phyloP scores from a whole-genome alignment of 106 monocot species.

The Apostasia shenzhenica region DNA sequence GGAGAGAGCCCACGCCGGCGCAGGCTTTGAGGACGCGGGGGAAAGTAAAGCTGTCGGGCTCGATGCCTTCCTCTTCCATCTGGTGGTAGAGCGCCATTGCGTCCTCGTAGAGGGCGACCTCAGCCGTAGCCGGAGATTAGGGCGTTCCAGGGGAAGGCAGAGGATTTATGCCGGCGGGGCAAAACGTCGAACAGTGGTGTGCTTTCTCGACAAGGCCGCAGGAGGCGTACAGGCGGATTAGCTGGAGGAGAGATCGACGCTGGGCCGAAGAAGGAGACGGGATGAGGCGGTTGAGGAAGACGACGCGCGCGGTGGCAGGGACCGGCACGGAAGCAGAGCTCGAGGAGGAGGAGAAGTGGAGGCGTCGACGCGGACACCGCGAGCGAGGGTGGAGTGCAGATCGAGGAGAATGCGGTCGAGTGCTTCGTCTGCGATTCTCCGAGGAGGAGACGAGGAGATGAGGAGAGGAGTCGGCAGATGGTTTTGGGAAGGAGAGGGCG shows the following conservation, averaged over 20 bases:
- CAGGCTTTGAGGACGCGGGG: slow-evolving; percentile 79
- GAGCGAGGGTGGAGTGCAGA: slow-evolving; percentile 14
- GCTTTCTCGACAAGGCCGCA: slow-evolving; percentile 32
- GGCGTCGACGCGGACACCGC: slow-evolving; percentile 15
- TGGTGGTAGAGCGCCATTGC: slow-evolving; percentile 73
- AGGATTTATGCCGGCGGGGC: slow-evolving; percentile 18
- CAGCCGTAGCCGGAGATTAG: slow-evolving; percentile 60
- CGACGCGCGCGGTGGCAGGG: slow-evolving; percentile 12
- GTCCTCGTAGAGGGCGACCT: slow-evolving; percentile 40
- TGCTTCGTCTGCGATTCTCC: slow-evolving; percentile 19
- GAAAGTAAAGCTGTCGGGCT: slow-evolving; percentile 65
- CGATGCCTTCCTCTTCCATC: slow-evolving; percentile 73
- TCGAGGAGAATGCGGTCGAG: slow-evolving; percentile 46
- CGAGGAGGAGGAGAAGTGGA: slow-evolving; percentile 38
- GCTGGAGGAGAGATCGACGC: slow-evolving; percentile 31
- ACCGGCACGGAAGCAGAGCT: slow-evolving; percentile 12
- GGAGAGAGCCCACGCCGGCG: slow-evolving; percentile 46
- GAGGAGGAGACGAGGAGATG: background rate
- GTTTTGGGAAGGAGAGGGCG: slow-evolving; percentile 24
- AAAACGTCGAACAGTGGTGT: slow-evolving; percentile 77
- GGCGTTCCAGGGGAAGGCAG: slow-evolving; percentile 63
- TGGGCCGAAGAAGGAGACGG: slow-evolving; percentile 24
- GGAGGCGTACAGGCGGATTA: slow-evolving; percentile 13
- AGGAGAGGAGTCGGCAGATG: slow-evolving; percentile 33
- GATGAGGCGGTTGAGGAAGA: slow-evolving; percentile 22